Base-by-base conservation (phyloP, 2,329 filamentous ascomycete genomes). In the Penicillium sp. region DNA sequence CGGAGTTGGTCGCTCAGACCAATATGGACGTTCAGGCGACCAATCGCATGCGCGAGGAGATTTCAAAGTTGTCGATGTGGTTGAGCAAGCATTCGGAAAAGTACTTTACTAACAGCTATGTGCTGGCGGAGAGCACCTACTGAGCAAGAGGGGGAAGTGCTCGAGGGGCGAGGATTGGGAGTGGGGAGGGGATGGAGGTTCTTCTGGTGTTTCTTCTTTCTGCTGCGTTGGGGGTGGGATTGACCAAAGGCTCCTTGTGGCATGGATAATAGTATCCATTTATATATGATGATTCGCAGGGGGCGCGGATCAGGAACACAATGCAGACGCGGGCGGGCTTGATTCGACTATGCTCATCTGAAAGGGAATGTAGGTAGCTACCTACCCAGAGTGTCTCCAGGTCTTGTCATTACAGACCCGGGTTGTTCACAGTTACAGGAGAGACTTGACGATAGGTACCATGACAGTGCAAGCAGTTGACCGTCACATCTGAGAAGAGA, bases 11-110 rank as follows among this genome's bases (percentile, higher is more conserved):
- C 54, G 91, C 91, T 3, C 93, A 99, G 69, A 99, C 93, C 44
- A 97, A 97, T 72, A 95, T 99, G 90, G 93, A 97, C 64, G 79
- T 86, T 45, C 90, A 95, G 68, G 91, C 90, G 2, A 89, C 95
- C 35, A 87, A 86, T 54, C 87, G 90, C 39, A 81, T 97, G 22
- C 86, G 90, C 11, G 89, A 96, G 63, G 93, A 99, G 68, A 79
- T 99, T 13, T 80, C 82, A 59, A 92, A 90, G 71, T 85, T 99
- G 71, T 89, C 86, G 10, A 79, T 82, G 46, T 99, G 91, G 89
- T 77, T 99, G 47, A 81, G 85, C 51, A 87, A 86, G 60, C 83
- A 92, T 62, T 83, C 85, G 12, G 78, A 82, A 49, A 80, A 80
- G 19, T 95, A 93, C 72, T 95, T 99, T 53, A 65, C 67, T 3